Evolutionary conservation across 495 filamentous ascomycete genomes (phyloP).

Genomic region (Neurospora tetraspora): DNA sequence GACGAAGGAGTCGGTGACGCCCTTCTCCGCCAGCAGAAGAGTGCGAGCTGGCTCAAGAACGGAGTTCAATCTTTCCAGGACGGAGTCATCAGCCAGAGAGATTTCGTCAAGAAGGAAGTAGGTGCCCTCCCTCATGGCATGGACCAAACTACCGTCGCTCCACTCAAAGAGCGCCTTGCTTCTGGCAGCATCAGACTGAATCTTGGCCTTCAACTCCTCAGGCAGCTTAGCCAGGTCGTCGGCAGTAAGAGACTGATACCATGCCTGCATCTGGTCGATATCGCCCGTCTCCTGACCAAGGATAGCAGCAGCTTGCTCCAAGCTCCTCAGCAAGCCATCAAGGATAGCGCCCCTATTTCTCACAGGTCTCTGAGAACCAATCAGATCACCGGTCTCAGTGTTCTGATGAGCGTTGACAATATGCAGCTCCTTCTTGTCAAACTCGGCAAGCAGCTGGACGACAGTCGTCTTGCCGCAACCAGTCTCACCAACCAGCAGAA

Average conservation of each 20-base stretch:
- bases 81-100: constrained; percentile 94
- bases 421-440: constrained; percentile 60
- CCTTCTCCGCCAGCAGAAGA: constrained; percentile 89
- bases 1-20: constrained; percentile 67
- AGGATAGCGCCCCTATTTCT: constrained; percentile 69
- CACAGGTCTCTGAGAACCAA: constrained; percentile 87
- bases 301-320: constrained; percentile 38
- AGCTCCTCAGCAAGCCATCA: constrained; percentile 51
- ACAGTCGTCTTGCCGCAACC: constrained; percentile 97
- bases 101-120: constrained; percentile 97
- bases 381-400: constrained; percentile 91
- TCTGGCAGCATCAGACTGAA: constrained; percentile 50
- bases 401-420: constrained; percentile 98
- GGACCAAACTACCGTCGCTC: constrained; percentile 89
- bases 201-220: constrained; percentile 39
- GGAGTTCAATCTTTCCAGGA: constrained; percentile 92
- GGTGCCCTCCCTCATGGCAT: constrained; percentile 81
- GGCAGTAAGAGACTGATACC: constrained; percentile 25
- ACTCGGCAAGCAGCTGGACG: constrained; percentile 81
- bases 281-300: constrained; percentile 17
- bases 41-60: constrained; percentile 85
- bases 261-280: constrained; percentile 29
- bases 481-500: constrained; percentile 90
- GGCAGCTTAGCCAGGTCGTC: constrained; percentile 30
- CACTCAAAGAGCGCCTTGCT: constrained; percentile 88